Evolutionary conservation across 352 stramenopile species (phyloP), one percentile per base, ranked within the genome.

Genomic region (Phytopythium aichiense): DNA sequence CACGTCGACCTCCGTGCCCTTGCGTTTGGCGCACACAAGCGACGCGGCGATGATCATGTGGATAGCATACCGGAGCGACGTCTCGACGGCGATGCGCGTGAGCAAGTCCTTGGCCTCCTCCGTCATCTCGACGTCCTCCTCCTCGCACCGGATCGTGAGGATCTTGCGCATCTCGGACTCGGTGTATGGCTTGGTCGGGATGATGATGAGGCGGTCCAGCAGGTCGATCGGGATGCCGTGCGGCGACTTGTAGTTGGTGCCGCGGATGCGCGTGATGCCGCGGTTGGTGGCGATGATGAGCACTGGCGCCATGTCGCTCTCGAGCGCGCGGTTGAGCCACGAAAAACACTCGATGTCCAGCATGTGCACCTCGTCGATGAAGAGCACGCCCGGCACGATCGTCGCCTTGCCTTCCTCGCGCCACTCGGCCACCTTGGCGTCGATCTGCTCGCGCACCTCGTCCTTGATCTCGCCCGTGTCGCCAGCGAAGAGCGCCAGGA

Each of bases 291-390:
- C 98, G 67, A 99, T 98, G 68, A 99, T 98, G 20, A 99, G 78
- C 67, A 99, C 96, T 0, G 98, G 98, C 37, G 96, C 95, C 74
- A 99, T 92, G 67, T 98, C 88, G 38, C 87, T 98, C 77, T 99
- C 98, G 20, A 99, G 78, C 0, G 96, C 96, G 40, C 97, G 84
- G 79, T 99, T 99, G 46, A 99, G 89, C 90, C 97, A 99, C 55
- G 96, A 99, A 73, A 99, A 99, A 75, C 97, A 99, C 78, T 99
- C 98, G 65, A 99, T 99, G 77, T 99, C 98, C 25, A 99, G 83
- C 98, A 99, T 99, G 80, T 99, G 98, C 48, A 97, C 91, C 75
- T 99, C 98, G 70, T 99, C 98, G 68, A 99, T 99, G 74, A 99
- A 99, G 11, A 99, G 76, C 46, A 99, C 98, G 7, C 98, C 98